Evolutionary conservation across 768 basidiomycete species (phyloP), one percentile per base, ranked within the genome.

Genomic region (Crucibulum laeve): DNA sequence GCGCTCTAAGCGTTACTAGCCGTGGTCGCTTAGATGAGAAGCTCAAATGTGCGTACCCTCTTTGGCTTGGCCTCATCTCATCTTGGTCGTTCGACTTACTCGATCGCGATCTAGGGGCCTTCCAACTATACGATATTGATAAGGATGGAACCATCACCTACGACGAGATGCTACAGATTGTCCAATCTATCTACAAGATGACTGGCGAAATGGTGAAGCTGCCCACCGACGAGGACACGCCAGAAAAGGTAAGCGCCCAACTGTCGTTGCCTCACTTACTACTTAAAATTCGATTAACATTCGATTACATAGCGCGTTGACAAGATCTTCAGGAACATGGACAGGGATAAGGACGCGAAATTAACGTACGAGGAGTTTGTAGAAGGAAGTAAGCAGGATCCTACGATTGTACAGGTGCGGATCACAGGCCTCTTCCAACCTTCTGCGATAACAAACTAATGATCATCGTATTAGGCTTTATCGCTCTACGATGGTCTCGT

Each of bases 181-280:
- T 99, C 6, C 81, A 87, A 56, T 87, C 91, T 35, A 99, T 99
- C 69, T 99, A 98, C 77, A 97, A 95, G 79, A 98, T 99, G 96
- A 98, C 96, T 3, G 96, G 96, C 15, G 84, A 94, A 64, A 97
- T 98, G 94, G 95, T 98, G 51, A 94, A 93, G 62, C 80, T 98
- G 17, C 94, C 96, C n/a, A 73, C 84, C 30, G 96, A 98, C 60
- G 96, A 99, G 67, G 94, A 98, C 69, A 99, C 96, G n/a, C 95
- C 96, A 1, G 93, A 98, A 67, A 99, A 98, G 89, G 94, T 82
- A 54, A 42, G 64, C 23, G 26, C 23, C 19, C 25, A 24, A 25
- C 41, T 35, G 38, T 41, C 40, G 26, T 45, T 25, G 32, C 48
- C 21, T 26, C 24, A 28, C 38, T 11, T 36, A 34, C 25, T 39